Percentiles rank a stretch among this genome's conserved stretches.
Conservation (phyloP, 225 moss, liverwort and hornwort species). For the Pseudoscleropodium purum region DNA sequence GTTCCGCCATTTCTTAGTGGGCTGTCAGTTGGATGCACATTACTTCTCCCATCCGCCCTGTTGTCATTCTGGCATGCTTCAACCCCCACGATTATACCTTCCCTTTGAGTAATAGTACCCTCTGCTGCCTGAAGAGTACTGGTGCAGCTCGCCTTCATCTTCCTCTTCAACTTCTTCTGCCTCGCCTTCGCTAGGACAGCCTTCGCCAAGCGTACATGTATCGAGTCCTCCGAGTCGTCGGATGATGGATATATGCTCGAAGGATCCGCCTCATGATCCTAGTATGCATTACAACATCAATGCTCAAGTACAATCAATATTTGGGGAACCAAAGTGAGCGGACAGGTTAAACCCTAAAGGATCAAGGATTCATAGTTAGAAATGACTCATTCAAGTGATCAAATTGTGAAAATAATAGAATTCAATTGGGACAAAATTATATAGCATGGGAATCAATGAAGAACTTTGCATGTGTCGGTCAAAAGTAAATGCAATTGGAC, state of each 20-base stretch:
- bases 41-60: neutral
- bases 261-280: neutral
- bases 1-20: neutral
- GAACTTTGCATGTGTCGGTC: neutral
- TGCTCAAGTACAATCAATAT: neutral
- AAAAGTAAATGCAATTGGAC: neutral
- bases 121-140: neutral
- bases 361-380: neutral
- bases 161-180: constrained; percentile 16
- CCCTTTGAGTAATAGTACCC: neutral
- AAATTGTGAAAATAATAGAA: neutral
- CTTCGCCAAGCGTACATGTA: constrained; percentile 24
- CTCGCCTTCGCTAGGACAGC: constrained; percentile 11
- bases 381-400: neutral
- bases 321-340: neutral
- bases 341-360: neutral
- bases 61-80: neutral
- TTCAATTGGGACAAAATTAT: neutral
- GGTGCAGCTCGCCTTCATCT: constrained; percentile 1
- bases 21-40: neutral
- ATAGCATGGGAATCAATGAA: neutral
- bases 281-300: neutral
- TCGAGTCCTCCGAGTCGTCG: constrained; percentile 10
- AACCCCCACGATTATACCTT: neutral
- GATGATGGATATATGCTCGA: constrained; percentile 2